These are phyloP conservation scores for Lagenidium giganteum DNA, from an alignment of 352 stramenopile genomes.

Conservation along the genomic window DNA sequence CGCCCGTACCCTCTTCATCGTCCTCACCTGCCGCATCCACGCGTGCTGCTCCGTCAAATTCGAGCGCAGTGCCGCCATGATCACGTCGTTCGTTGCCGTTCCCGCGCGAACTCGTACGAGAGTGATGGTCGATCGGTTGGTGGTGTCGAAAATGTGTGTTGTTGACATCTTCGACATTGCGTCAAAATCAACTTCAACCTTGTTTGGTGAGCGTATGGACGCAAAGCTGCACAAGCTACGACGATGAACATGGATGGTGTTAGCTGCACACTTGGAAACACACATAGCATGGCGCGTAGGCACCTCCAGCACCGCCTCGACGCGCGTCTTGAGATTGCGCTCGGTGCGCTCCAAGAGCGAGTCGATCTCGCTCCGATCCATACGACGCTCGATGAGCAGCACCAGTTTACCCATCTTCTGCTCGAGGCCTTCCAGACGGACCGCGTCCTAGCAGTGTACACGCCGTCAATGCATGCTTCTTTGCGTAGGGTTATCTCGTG, in stretches of 20 bases:
- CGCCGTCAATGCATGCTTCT: no score
- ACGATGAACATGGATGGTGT: no score
- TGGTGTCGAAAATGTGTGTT: no score
- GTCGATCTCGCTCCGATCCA: slow-evolving; percentile 30
- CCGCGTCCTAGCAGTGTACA: no score
- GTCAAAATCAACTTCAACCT: no score
- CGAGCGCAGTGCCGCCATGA: not conserved
- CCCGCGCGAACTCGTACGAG: not conserved
- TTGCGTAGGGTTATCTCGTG: slow-evolving; percentile 20
- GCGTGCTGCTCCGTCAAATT: not conserved
- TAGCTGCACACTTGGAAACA: not conserved
- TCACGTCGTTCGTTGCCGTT: slow-evolving; percentile 1
- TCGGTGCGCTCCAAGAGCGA: slow-evolving; percentile 33
- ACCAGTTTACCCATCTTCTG: slow-evolving; percentile 31
- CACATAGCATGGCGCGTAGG: not conserved
- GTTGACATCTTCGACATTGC: no score
- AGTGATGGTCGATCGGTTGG: slow-evolving; percentile 1
- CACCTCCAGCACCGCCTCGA: slow-evolving; percentile 55
- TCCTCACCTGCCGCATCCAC: not conserved
- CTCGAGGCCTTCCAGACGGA: slow-evolving; percentile 29
- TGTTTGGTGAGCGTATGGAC: slow-evolving; percentile 2
- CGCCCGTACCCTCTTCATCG: not conserved
- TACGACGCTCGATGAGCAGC: slow-evolving; percentile 22
- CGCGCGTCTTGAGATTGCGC: slow-evolving; percentile 36
- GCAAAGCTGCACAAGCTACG: slow-evolving; percentile 20